A percentile compares a stretch with the other conserved stretches of the same genome.
phyloP scores from a whole-genome alignment of 2,329 filamentous ascomycete genomes.

The Talaromyces sp. region DNA sequence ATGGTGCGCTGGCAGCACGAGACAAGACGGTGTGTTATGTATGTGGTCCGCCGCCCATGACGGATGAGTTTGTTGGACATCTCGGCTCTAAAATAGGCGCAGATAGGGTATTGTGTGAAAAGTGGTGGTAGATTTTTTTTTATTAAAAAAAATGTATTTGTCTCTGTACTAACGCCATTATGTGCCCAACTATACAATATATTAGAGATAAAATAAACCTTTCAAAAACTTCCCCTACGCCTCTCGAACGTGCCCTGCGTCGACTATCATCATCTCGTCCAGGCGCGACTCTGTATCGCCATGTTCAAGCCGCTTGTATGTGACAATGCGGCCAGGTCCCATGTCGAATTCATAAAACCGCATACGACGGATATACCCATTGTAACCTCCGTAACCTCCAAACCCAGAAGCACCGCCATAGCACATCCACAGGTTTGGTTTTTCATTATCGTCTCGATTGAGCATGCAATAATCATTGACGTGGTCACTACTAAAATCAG shows the following conservation, averaged over 20 bases:
- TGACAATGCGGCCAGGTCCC: slow-evolving; percentile 79
- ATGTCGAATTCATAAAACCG: slow-evolving; percentile 91
- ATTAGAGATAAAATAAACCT: not conserved
- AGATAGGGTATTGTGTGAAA: slow-evolving; percentile 52
- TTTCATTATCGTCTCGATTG: slow-evolving; percentile 47
- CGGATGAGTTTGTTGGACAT: slow-evolving; percentile 54
- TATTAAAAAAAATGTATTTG: not conserved
- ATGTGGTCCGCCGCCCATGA: slow-evolving; percentile 64
- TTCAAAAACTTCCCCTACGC: slow-evolving; percentile 13
- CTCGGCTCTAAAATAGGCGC: slow-evolving; percentile 32
- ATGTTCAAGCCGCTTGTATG: slow-evolving; percentile 83
- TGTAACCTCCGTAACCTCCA: slow-evolving; percentile 90
- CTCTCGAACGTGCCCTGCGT: slow-evolving; percentile 39
- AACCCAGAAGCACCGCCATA: slow-evolving; percentile 90
- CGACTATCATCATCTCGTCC: slow-evolving; percentile 57
- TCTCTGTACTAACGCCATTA: not conserved
- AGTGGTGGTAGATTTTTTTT: slow-evolving; percentile 52
- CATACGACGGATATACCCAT: slow-evolving; percentile 74
- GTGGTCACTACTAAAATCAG: slow-evolving; percentile 61
- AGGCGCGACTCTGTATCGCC: slow-evolving; percentile 47
- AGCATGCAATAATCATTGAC: slow-evolving; percentile 95
- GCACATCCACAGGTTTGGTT: slow-evolving; percentile 89
- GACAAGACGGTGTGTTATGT: slow-evolving; percentile 54
- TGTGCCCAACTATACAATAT: not conserved
- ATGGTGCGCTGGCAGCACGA: slow-evolving; percentile 20